A percentile compares a stretch with the other conserved stretches of the same genome.
These are phyloP conservation scores for Boletus edulis DNA, from an alignment of 768 basidiomycete genomes.

Conservation along the genomic window DNA sequence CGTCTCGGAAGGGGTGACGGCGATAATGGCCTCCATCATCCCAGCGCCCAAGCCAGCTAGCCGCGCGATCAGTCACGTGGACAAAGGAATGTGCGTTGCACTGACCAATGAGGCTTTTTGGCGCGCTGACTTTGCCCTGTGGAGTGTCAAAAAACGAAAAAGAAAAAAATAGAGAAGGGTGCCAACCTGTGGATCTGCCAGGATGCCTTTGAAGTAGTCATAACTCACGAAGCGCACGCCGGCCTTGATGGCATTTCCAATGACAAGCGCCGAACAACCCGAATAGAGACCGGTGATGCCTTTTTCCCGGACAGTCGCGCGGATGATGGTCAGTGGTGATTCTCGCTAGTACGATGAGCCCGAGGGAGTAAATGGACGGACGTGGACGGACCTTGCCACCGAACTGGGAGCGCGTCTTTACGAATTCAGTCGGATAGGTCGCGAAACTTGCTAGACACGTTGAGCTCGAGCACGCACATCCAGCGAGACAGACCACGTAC, in stretches of 20 bases:
- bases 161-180: background rate
- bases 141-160: background rate
- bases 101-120: constrained; percentile 78
- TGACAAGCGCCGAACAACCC: constrained; percentile 83
- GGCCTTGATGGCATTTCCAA: constrained; percentile 92
- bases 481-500: constrained; percentile 42
- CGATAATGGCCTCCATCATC: constrained; percentile 87
- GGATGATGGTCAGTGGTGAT: constrained; percentile 70
- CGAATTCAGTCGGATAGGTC: constrained; percentile 88
- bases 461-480: constrained; percentile 22
- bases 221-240: constrained; percentile 96
- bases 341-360: constrained; percentile 45
- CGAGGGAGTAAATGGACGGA: background rate
- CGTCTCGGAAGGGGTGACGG: constrained; percentile 96
- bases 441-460: constrained; percentile 56
- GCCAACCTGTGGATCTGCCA: constrained; percentile 81
- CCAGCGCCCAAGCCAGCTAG: constrained; percentile 83
- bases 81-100: background rate
- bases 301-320: constrained; percentile 67
- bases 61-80: constrained; percentile 10
- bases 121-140: constrained; percentile 89
- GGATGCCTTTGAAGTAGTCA: constrained; percentile 81
- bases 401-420: constrained; percentile 94
- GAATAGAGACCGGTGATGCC: constrained; percentile 90
- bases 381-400: constrained; percentile 58